Percentiles rank a stretch among this genome's conserved stretches.
Evolutionary conservation across 352 stramenopile species (phyloP).

Genomic region (Blastocystis sp.): DNA sequence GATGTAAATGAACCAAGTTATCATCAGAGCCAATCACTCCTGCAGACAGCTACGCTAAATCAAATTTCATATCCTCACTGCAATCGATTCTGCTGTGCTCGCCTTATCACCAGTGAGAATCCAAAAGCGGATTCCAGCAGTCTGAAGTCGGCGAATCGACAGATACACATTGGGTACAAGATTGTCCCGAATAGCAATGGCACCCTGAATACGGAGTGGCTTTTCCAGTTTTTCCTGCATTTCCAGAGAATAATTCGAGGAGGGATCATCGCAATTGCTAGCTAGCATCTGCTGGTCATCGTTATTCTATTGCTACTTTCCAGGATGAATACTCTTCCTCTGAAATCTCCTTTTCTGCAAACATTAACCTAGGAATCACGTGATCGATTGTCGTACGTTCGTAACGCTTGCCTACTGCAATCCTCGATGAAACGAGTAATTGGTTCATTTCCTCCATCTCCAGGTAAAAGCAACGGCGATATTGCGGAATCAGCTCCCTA

Average conservation of each 20-base stretch:
- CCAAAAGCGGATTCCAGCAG: constrained; percentile 47
- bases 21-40: background rate
- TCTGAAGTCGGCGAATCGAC: background rate
- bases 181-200: constrained; percentile 42
- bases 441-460: background rate
- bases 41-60: background rate
- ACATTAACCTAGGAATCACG: background rate
- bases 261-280: background rate
- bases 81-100: constrained; percentile 47
- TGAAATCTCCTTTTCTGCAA: constrained; percentile 5
- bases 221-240: background rate
- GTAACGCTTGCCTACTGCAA: background rate
- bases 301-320: background rate
- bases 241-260: background rate
- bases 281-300: background rate
- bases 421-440: background rate
- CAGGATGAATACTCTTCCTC: background rate
- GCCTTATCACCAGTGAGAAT: constrained; percentile 59
- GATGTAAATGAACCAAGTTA: background rate
- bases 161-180: constrained; percentile 4
- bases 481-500: constrained; percentile 37
- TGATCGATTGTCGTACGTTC: background rate
- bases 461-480: background rate
- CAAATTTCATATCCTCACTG: background rate
- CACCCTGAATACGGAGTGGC: background rate